These are phyloP conservation scores for Acanthamoeba healyi DNA, from an alignment of 208 protist genomes.

Conservation along the genomic window DNA sequence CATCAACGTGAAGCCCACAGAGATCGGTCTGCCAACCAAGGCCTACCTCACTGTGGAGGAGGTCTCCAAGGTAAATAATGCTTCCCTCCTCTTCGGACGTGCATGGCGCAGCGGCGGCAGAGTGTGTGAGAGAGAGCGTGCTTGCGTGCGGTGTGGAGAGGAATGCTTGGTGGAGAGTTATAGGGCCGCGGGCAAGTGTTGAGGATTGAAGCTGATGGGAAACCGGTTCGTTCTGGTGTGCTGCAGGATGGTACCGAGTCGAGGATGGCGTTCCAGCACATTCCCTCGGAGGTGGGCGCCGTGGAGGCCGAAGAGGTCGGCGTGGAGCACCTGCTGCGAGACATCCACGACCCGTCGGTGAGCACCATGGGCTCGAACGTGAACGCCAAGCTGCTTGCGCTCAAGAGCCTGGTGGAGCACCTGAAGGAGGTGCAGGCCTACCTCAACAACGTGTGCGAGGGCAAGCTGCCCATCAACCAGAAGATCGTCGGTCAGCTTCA, in stretches of 20 bases:
- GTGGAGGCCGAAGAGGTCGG: slow-evolving; percentile 99
- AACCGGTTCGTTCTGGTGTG: background rate
- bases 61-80: slow-evolving; percentile 86
- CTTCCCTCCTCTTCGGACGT: background rate
- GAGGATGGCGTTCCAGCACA: slow-evolving; percentile 92
- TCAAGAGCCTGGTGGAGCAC: slow-evolving; percentile 92
- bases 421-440: slow-evolving; percentile 88
- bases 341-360: slow-evolving; percentile 93
- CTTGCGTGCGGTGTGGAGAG: background rate
- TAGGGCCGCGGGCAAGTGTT: no score
- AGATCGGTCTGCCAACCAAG: slow-evolving; percentile 92
- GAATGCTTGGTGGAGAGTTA: background rate
- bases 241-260: slow-evolving; percentile 88
- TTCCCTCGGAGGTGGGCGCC: slow-evolving; percentile 95
- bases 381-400: slow-evolving; percentile 94
- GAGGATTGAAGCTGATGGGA: background rate
- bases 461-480: slow-evolving; percentile 93
- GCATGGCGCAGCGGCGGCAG: no score
- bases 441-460: slow-evolving; percentile 87
- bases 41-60: slow-evolving; percentile 93
- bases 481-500: slow-evolving; percentile 93
- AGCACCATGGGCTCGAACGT: slow-evolving; percentile 96
- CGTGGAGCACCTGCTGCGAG: slow-evolving; percentile 99
- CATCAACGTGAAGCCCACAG: slow-evolving; percentile 93
- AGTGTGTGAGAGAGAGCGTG: no score